Percentiles rank a stretch among this genome's conserved stretches.
Evolutionary conservation across 1,284 basidiomycete genomes (phyloP).

Genomic region (Naganishia liquefaciens): DNA sequence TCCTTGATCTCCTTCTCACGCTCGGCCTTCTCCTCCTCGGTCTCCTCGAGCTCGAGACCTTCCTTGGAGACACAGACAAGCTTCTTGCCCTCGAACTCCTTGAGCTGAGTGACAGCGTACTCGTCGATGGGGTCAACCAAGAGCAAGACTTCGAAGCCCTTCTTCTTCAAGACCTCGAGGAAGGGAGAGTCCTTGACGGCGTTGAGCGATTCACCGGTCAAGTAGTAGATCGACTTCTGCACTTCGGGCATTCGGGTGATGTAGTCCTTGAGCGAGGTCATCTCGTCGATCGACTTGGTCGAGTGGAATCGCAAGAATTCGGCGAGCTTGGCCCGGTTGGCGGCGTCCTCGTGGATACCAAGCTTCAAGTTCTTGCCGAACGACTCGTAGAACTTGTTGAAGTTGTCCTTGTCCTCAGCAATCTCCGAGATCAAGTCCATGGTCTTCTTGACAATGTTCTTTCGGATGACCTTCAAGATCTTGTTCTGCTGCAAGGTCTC

Average conservation of each 20-base stretch:
- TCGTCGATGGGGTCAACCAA: constrained; percentile 98
- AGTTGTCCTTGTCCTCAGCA: constrained; percentile 99
- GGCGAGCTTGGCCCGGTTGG: constrained; percentile 98
- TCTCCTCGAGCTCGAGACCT: constrained; percentile 98
- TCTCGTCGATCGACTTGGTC: constrained; percentile 91
- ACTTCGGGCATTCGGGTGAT: constrained; percentile 99
- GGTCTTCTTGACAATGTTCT: constrained; percentile 97
- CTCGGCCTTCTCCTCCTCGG: constrained; percentile 90
- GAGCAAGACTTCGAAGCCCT: constrained; percentile 97
- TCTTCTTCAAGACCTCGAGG: constrained; percentile 99
- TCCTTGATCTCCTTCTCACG: constrained; percentile 83
- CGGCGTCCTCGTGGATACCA: constrained; percentile 98
- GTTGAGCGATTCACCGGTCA: constrained; percentile 95
- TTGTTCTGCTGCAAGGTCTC: constrained; percentile 99
- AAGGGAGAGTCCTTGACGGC: constrained; percentile 93
- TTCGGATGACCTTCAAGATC: constrained; percentile 98
- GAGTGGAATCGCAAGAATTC: constrained; percentile 99
- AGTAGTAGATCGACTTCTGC: constrained; percentile 99
- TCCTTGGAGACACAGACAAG: constrained; percentile 98
- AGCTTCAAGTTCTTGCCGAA: constrained; percentile 99
- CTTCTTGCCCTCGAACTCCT: constrained; percentile 99
- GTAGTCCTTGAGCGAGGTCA: constrained; percentile 97
- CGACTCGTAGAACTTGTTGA: constrained; percentile 87
- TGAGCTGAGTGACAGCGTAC: constrained; percentile 95
- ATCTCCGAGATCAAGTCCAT: constrained; percentile 95